Base-by-base conservation (phyloP, 2,329 filamentous ascomycete species). In the Leptographium wingfieldii region DNA sequence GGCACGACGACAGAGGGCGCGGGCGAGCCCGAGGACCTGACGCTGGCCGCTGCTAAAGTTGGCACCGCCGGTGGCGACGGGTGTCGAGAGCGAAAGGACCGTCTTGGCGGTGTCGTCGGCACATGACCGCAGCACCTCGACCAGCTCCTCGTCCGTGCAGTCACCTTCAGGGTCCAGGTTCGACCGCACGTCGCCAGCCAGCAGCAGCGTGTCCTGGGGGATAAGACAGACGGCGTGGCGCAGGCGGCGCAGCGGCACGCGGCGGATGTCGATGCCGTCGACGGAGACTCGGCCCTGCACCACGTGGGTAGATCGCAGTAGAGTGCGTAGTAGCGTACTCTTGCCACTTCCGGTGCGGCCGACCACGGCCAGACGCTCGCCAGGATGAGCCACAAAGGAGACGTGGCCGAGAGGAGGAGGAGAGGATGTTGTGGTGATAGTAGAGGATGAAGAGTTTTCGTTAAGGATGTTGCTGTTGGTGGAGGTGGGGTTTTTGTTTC, bases 221-320 rank as follows among this genome's bases (percentile, higher is more conserved):
- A 99, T 92, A 72, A 99, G 96, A 0, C 95, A 96, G 67, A 99
- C 95, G 56, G 88, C 87, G 73, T 95, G 88, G 59, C 94, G 87
- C 66, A 99, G 77, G 72, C 96, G 92, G 64, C 89, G 87, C 16
- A 97, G 81, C 9, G 94, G 94, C 64, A 97, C 96, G 61, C 80
- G 77, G 58, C 89, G 85, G 67, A 96, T 90, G 68, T 97, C 90
- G 19, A 97, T 76, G 64, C 85, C 87, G 66, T 99, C 94, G 57
- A 99, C 90, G 22, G 94, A 69, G 63, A 99, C 96, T 69, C 87
- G 88, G 67, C 94, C 94, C 65, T 83, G 80, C 66, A 95, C 90
- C 1, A 92, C 90, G 72, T 97, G 92, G 2, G 97, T 77, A 1
- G 91, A 90, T 60, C 94, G 85, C 82, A 97, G 97, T 25, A 99